Evolutionary conservation across 257 asterid species (phyloP), one percentile per base, ranked within the genome.

Genomic region (Pogostemon cablin): DNA sequence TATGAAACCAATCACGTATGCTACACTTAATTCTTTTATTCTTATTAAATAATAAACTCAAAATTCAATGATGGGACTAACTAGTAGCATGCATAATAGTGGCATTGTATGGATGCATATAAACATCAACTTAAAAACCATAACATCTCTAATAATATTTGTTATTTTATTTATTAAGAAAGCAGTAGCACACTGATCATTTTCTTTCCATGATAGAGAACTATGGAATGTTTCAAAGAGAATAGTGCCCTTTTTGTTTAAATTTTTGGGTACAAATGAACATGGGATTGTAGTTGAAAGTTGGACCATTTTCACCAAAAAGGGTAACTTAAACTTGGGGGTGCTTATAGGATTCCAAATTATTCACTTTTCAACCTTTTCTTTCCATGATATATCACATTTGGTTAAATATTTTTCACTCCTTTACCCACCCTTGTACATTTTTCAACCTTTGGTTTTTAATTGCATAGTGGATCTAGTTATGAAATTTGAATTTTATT

Each of bases 231-330:
- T 6, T 53, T 15, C 38, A 49, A 49, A 38, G 4, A 72, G 54
- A 54, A 63, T n/a, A 35, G 11, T 65, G 25, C 32, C 20, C 17
- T 75, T 69, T 46, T 50, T 65, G 65, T 35, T 74, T 32, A 48
- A 6, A 11, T 56, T 47, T 64, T 63, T 59, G 61, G 35, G 11
- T 66, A 63, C 80, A 72, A 58, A 67, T 7, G 73, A 72, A 57
- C 64, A 69, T 75, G 71, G 75, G 57, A 57, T 62, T 76, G 54
- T 75, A 25, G 80, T 61, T 70, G 77, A 39, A 53, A n/a, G 78
- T 72, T 56, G 78, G 80, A 61, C 69, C 71, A 66, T 63, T 40
- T 65, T 48, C 61, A 68, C 10, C 49, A 37, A 59, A 62, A 50
- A 39, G 4, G 62, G 54, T 50, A 7, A 6, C 12, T 72, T 59